Conservation (phyloP, 441 rosid genomes). For the Francoa sonchifolia region DNA sequence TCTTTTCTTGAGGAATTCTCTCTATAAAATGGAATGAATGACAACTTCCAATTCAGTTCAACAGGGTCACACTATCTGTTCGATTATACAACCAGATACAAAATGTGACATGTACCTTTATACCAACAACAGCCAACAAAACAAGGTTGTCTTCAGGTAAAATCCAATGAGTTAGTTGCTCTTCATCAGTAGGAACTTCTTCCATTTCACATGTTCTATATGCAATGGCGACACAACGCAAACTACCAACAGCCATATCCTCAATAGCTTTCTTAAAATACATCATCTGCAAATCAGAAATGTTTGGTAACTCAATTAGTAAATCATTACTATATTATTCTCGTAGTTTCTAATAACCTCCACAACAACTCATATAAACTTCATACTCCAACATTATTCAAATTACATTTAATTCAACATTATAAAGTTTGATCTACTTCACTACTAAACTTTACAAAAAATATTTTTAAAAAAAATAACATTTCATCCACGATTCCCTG, state of each 20-base stretch:
- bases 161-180: slow-evolving; percentile 50
- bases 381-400: not conserved
- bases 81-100: too few species aligned
- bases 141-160: slow-evolving; percentile 81
- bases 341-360: not conserved
- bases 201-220: slow-evolving; percentile 53
- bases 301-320: too few species aligned
- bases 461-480: too few species aligned
- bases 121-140: slow-evolving; percentile 76
- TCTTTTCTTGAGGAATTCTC: too few species aligned
- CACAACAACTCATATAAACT: not conserved
- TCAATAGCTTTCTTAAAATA: slow-evolving; percentile 51
- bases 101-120: slow-evolving; percentile 40
- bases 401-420: not conserved
- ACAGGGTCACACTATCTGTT: too few species aligned
- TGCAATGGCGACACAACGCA: slow-evolving; percentile 93
- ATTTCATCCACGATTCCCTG: too few species aligned
- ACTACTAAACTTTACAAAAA: too few species aligned
- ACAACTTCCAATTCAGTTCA: too few species aligned
- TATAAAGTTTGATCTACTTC: not conserved
- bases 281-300: slow-evolving; percentile 40
- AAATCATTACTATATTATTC: too few species aligned
- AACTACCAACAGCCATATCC: slow-evolving; percentile 81
- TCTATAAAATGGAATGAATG: too few species aligned
- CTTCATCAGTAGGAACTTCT: slow-evolving; percentile 59